Evolutionary conservation across 2,329 filamentous ascomycete species (phyloP).

Genomic region (Sclerotinia spermophila): DNA sequence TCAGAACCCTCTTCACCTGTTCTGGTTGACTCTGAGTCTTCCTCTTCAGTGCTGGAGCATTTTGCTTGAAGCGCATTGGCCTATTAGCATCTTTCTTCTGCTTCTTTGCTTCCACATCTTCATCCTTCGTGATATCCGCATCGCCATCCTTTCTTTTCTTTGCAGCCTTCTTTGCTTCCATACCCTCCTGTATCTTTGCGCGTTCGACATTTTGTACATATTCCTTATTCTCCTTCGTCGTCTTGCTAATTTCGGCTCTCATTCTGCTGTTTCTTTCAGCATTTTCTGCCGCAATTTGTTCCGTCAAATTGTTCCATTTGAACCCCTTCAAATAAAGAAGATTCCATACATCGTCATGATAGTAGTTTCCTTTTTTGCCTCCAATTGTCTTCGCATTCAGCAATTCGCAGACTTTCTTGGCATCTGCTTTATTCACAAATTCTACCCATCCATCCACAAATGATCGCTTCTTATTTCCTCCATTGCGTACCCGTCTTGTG

Average conservation of each 20-base stretch:
- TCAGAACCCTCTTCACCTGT: constrained; percentile 56
- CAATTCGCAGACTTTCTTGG: constrained; percentile 70
- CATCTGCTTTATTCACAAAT: constrained; percentile 71
- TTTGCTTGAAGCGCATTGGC: constrained; percentile 63
- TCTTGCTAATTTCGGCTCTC: constrained; percentile 72
- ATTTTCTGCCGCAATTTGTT: constrained; percentile 78
- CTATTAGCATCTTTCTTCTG: constrained; percentile 37
- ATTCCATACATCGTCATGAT: constrained; percentile 85
- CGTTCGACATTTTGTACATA: constrained; percentile 77
- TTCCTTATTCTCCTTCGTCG: constrained; percentile 74
- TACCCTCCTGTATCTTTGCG: constrained; percentile 74
- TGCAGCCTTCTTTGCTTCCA: constrained; percentile 57
- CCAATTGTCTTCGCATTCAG: constrained; percentile 76
- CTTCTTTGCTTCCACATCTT: constrained; percentile 31
- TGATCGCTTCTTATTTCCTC: constrained; percentile 80
- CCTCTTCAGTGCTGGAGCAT: constrained; percentile 52
- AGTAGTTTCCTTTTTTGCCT: constrained; percentile 79
- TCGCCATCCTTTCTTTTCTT: constrained; percentile 41
- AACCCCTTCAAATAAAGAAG: constrained; percentile 77
- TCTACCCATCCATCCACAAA: constrained; percentile 87
- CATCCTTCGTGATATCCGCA: constrained; percentile 29
- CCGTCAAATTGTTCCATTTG: constrained; percentile 73
- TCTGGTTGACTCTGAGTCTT: constrained; percentile 48
- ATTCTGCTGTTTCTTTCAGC: constrained; percentile 73
- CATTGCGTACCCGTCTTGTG: constrained; percentile 61